These are phyloP conservation scores for Phytophthora pini DNA, from an alignment of 352 stramenopile species.

Conservation along the genomic window DNA sequence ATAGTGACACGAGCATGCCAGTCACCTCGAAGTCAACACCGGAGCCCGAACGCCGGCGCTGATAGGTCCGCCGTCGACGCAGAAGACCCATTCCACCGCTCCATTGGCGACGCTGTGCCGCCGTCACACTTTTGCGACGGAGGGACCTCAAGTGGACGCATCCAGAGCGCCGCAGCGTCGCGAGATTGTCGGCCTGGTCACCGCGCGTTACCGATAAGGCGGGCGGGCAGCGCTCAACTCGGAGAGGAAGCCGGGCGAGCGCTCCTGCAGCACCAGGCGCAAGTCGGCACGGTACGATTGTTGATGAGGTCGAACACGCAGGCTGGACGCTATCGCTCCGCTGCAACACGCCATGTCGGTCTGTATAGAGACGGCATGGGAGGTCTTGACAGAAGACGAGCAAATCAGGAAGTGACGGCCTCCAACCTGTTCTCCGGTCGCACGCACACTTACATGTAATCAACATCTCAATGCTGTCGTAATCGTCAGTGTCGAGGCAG, in stretches of 20 bases:
- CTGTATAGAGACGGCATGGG: slow-evolving; percentile 1
- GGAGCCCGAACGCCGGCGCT: slow-evolving; percentile 8
- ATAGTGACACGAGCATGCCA: background rate
- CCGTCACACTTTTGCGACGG: slow-evolving; percentile 12
- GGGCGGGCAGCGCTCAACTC: slow-evolving; percentile 9
- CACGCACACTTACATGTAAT: background rate
- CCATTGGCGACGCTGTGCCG: slow-evolving; percentile 18
- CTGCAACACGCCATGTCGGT: slow-evolving; percentile 7
- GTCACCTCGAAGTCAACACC: slow-evolving; percentile 9
- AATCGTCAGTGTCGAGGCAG: background rate
- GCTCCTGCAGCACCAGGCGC: slow-evolving; percentile 22
- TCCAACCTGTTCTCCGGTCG: background rate
- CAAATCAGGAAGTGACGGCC: slow-evolving; percentile 9
- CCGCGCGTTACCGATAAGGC: background rate
- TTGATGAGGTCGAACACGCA: slow-evolving; percentile 13
- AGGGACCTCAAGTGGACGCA: slow-evolving; percentile 25
- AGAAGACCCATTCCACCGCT: slow-evolving; percentile 22
- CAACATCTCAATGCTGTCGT: slow-evolving; percentile 2
- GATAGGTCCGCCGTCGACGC: slow-evolving; percentile 15
- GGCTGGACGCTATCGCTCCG: background rate
- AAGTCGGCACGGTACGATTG: background rate
- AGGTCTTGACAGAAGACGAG: background rate
- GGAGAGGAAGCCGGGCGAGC: slow-evolving; percentile 23
- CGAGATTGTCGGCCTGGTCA: slow-evolving; percentile 3
- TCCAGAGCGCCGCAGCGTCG: background rate